phyloP scores from a whole-genome alignment of 1,139 yeast genomes.

The Saccharomycopsis hybrid region DNA sequence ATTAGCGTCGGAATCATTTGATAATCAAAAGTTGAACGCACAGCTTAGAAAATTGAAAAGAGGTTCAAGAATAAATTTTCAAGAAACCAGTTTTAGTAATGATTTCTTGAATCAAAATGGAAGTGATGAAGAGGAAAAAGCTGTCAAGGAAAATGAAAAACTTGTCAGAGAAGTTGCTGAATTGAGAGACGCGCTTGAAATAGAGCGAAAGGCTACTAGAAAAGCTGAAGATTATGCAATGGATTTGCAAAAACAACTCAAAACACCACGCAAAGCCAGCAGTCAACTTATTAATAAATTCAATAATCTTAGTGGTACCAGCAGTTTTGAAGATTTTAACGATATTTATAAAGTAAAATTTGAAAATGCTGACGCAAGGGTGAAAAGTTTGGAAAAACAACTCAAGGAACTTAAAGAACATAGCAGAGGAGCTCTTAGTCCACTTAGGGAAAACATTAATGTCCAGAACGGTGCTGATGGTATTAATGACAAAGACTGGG shows the following conservation, averaged over 20 bases:
- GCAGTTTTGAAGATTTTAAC: conserved; percentile 6
- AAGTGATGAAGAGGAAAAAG: background rate
- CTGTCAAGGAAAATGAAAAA: conserved; percentile 28
- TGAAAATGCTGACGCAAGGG: conserved; percentile 39
- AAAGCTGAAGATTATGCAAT: conserved; percentile 29
- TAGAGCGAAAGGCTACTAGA: conserved; percentile 30
- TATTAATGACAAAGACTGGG: conserved; percentile 32
- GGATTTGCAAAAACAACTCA: conserved; percentile 28
- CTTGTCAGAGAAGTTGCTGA: conserved; percentile 32
- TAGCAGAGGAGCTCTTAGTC: conserved; percentile 21
- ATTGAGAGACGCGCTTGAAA: conserved; percentile 33
- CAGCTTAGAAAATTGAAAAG: conserved; percentile 33
- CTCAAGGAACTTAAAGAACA: conserved; percentile 30
- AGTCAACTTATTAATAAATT: conserved; percentile 9
- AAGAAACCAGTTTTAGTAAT: conserved; percentile 19
- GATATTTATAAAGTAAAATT: conserved; percentile 31
- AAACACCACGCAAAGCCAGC: conserved; percentile 11
- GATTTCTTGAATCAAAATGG: conserved; percentile 14
- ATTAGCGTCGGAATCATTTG: conserved; percentile 47
- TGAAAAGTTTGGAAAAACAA: conserved; percentile 38
- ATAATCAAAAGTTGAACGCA: conserved; percentile 40
- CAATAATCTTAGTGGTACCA: conserved; percentile 9
- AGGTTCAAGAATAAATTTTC: conserved; percentile 23
- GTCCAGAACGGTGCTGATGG: conserved; percentile 21
- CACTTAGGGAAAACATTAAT: conserved; percentile 28